Percentiles rank a stretch among this genome's conserved stretches.
These are phyloP conservation scores for Pichia sp. DNA, from an alignment of 1,139 yeast genomes.

Conservation along the genomic window DNA sequence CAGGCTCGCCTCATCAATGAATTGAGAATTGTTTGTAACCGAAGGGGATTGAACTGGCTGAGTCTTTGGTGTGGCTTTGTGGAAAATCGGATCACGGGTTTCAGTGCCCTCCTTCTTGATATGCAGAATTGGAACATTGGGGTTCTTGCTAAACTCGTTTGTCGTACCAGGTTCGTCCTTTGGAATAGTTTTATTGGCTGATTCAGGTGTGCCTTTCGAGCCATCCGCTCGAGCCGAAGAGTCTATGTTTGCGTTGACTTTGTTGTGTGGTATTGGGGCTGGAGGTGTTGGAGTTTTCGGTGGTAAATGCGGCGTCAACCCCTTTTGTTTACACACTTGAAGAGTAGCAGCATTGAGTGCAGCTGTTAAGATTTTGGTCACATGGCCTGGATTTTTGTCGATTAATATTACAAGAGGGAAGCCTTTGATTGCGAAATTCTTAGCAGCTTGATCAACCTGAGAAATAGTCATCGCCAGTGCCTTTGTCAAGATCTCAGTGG, in stretches of 20 bases:
- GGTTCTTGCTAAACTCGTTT: not conserved
- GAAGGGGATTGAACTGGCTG: not conserved
- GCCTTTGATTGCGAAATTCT: slow-evolving; percentile 76
- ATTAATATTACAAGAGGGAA: slow-evolving; percentile 76
- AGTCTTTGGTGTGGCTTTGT: not conserved
- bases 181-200: not conserved
- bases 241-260: slow-evolving; percentile 10
- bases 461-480: slow-evolving; percentile 92
- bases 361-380: slow-evolving; percentile 75
- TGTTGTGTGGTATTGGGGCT: slow-evolving; percentile 19
- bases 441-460: slow-evolving; percentile 82
- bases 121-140: not conserved
- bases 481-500: slow-evolving; percentile 79
- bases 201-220: not conserved
- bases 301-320: slow-evolving; percentile 23
- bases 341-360: slow-evolving; percentile 78
- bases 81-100: not conserved
- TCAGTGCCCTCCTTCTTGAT: not conserved
- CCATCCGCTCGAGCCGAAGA: not conserved
- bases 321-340: slow-evolving; percentile 46
- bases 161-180: not conserved
- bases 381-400: slow-evolving; percentile 83
- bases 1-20: not conserved
- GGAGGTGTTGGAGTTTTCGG: slow-evolving; percentile 20
- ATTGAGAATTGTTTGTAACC: not conserved